These are phyloP conservation scores for Teratosphaeriaceae sp. DNA, from an alignment of 2,329 filamentous ascomycete species.

Conservation along the genomic window DNA sequence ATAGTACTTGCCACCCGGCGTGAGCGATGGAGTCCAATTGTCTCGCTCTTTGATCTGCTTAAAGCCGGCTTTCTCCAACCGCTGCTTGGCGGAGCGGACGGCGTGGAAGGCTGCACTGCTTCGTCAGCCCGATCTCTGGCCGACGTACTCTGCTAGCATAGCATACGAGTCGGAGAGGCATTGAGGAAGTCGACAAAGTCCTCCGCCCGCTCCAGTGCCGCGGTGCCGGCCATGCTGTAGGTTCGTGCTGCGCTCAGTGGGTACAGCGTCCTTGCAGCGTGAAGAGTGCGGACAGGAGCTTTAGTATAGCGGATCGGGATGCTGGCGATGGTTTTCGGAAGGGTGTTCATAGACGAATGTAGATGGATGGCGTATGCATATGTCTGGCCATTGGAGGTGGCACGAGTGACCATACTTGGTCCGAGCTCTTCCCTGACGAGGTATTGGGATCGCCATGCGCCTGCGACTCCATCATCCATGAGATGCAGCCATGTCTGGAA, in stretches of 20 bases:
- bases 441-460: too few species aligned
- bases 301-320: too few species aligned
- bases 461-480: too few species aligned
- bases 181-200: slow-evolving; percentile 94
- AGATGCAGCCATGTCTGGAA: too few species aligned
- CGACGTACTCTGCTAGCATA: not conserved
- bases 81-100: slow-evolving; percentile 68
- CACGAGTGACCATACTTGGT: too few species aligned
- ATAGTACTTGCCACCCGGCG: slow-evolving; percentile 91
- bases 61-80: slow-evolving; percentile 79
- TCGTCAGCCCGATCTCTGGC: slow-evolving; percentile 4
- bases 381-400: too few species aligned
- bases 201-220: slow-evolving; percentile 49
- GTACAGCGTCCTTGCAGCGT: not conserved
- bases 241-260: not conserved
- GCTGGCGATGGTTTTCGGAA: too few species aligned
- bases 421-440: slow-evolving; percentile 5
- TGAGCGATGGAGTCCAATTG: slow-evolving; percentile 72
- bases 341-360: too few species aligned
- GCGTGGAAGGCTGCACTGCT: slow-evolving; percentile 74
- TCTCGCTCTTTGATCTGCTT: slow-evolving; percentile 83
- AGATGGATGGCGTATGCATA: too few species aligned
- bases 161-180: slow-evolving; percentile 81
- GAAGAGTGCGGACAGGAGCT: too few species aligned
- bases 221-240: slow-evolving; percentile 28